Conservation (phyloP, 2,329 filamentous ascomycete species). For the Chrysoporthe deuterocubensis region DNA sequence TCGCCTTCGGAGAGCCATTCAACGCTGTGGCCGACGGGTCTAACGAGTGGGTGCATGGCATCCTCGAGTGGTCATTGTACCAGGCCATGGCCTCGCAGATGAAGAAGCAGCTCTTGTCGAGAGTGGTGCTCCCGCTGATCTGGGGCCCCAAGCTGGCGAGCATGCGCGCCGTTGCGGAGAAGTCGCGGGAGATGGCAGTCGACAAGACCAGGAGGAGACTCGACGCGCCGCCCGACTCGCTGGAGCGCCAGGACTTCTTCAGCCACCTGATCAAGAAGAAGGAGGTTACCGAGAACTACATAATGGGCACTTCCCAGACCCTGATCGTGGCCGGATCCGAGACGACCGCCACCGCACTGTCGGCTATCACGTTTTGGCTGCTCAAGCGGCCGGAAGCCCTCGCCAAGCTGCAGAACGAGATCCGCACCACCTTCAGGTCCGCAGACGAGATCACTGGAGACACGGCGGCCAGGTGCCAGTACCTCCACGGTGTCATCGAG, state of each 20-base stretch:
- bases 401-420: constrained; percentile 41
- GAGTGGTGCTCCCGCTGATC: background rate
- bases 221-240: constrained; percentile 9
- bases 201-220: constrained; percentile 21
- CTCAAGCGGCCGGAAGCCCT: constrained; percentile 34
- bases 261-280: constrained; percentile 24
- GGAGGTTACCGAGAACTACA: constrained; percentile 11
- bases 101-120: background rate
- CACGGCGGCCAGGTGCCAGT: constrained; percentile 15
- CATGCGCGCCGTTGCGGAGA: background rate
- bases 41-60: constrained; percentile 20
- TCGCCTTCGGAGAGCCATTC: constrained; percentile 29
- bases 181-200: background rate
- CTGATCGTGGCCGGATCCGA: constrained; percentile 29
- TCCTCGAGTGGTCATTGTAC: constrained; percentile 16
- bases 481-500: constrained; percentile 17
- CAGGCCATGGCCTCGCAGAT: background rate
- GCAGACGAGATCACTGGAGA: constrained; percentile 43
- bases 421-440: constrained; percentile 42
- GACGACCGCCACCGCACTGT: constrained; percentile 28
- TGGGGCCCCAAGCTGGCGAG: background rate
- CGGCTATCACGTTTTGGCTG: constrained; percentile 29
- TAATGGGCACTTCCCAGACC: constrained; percentile 15
- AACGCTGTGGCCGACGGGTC: constrained; percentile 29
- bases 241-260: constrained; percentile 20